phyloP scores from a whole-genome alignment of 345 rosid genomes.

The Moricandia arvensis region DNA sequence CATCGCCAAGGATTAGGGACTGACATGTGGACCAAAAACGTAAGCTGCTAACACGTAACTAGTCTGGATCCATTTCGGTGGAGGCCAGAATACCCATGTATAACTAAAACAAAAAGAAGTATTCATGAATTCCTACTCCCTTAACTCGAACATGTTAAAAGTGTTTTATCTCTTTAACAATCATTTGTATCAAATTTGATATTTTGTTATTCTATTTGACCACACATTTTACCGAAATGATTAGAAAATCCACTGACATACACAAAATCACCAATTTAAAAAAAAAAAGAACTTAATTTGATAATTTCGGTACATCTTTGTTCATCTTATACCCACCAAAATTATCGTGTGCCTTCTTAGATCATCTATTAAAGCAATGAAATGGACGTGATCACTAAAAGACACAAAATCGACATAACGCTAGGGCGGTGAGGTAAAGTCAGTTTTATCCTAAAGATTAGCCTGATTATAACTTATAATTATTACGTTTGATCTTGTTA shows the following conservation, averaged over 20 bases:
- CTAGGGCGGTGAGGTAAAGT: slow-evolving; percentile 34
- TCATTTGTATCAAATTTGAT: background rate
- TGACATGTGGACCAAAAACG: too few species aligned
- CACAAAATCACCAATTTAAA: background rate
- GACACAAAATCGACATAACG: slow-evolving; percentile 17
- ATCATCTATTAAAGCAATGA: background rate
- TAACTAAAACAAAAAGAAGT: too few species aligned
- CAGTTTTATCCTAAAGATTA: slow-evolving; percentile 19
- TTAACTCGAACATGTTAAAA: background rate
- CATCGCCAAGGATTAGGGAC: too few species aligned
- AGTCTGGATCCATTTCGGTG: too few species aligned
- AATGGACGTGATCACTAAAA: background rate
- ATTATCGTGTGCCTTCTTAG: background rate
- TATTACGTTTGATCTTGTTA: background rate
- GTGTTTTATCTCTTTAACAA: background rate
- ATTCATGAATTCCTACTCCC: background rate
- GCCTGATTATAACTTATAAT: slow-evolving; percentile 17
- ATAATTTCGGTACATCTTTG: background rate
- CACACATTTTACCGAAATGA: background rate
- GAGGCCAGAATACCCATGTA: too few species aligned
- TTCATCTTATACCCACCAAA: background rate
- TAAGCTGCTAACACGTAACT: too few species aligned
- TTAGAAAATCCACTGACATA: slow-evolving; percentile 7
- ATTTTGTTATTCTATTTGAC: background rate
- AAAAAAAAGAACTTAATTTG: background rate